Base-by-base conservation (phyloP, 2,329 filamentous ascomycete genomes). In the Trichoderma arundinaceum region DNA sequence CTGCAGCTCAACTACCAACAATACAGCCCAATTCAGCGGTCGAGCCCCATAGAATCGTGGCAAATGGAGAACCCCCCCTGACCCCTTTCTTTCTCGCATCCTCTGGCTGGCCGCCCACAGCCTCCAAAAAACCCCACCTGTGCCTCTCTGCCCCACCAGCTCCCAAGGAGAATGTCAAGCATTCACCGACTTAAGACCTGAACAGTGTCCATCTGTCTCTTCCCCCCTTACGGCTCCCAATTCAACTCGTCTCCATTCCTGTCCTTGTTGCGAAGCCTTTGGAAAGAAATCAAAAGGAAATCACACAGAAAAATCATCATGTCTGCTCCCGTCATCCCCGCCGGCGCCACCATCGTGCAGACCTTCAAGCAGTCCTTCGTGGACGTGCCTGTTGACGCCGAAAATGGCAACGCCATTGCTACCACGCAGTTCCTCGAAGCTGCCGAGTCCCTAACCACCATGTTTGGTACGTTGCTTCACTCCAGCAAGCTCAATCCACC, bases 371-470 rank as follows among this genome's bases (percentile, higher is more conserved):
- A 85, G 77, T 94, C 91, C 73, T 99, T 97, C 82, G 84, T 85
- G 69, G 87, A 94, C 72, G 94, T 98, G 63, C 89, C 91, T 13
- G 79, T 97, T 72, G 87, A 92, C 73, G 83, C 85, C 68, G 84
- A 85, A 71, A 90, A 91, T 71, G 89, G 88, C 79, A 90, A 92
- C 81, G 90, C 88, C 68, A 88, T 98, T 74, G 81, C 87, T 63
- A 98, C 95, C 53, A 86, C 86, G 66, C 88, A 96, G 77, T 99
- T 98, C 80, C 90, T 98, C 69, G 91, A 96, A 71, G 95, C 95
- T 66, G 87, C 92, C 61, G 93, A 97, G 85, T 89, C 91, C 65
- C 81, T 98, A 77, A 91, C 90, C 61, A 91, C 88, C 68, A 87
- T 99, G 68, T 98, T 98, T 75, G 92, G 92, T 95, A 74, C 13